Percentiles rank a stretch among this genome's conserved stretches.
phyloP scores from a whole-genome alignment of 2,329 filamentous ascomycete genomes.

The Ascochyta pisi region DNA sequence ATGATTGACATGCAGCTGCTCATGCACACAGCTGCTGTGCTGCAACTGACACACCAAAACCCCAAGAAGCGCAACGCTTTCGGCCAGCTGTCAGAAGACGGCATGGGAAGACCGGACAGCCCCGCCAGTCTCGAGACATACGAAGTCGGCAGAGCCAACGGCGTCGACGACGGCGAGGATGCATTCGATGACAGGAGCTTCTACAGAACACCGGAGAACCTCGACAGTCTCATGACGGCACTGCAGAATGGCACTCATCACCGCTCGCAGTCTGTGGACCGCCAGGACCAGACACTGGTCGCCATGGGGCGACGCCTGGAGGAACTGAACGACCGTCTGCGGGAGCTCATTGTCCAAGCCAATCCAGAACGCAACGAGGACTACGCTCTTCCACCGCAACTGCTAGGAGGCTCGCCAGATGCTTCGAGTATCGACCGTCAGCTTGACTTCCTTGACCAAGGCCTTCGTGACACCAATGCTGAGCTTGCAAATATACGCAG shows the following conservation, averaged over 20 bases:
- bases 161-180: conserved; percentile 59
- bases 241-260: conserved; percentile 47
- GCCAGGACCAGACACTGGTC: conserved; percentile 59
- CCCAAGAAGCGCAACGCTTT: conserved; percentile 65
- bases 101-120: conserved; percentile 66
- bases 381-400: conserved; percentile 40
- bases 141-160: conserved; percentile 62
- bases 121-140: conserved; percentile 79
- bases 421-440: conserved; percentile 58
- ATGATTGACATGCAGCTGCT: conserved; percentile 78
- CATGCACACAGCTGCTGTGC: conserved; percentile 88
- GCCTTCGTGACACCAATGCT: conserved; percentile 66
- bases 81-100: conserved; percentile 47
- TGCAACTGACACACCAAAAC: conserved; percentile 81
- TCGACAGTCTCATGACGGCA: conserved; percentile 58
- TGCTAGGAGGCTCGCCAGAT: conserved; percentile 25
- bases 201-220: conserved; percentile 72
- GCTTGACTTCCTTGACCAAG: conserved; percentile 74
- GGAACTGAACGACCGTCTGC: conserved; percentile 69
- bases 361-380: conserved; percentile 59
- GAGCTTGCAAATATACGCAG: conserved; percentile 56
- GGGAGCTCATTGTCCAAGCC: conserved; percentile 69
- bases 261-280: conserved; percentile 35
- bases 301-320: conserved; percentile 72
- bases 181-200: conserved; percentile 80